A percentile compares a stretch with the other conserved stretches of the same genome.
phyloP scores from a whole-genome alignment of 306 rosid species.

The Dryas drummondii region DNA sequence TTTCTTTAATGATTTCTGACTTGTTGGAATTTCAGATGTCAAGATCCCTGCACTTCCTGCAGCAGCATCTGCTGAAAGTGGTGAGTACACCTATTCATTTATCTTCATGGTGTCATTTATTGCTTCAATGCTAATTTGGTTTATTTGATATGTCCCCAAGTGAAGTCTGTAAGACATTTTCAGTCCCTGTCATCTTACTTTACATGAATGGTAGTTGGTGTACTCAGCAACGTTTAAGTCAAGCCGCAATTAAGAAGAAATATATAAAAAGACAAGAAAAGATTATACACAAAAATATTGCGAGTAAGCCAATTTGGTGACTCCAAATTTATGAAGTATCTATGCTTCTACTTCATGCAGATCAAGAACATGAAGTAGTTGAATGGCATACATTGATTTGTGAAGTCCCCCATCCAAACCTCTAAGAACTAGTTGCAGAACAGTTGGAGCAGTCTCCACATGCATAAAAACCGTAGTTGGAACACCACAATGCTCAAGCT shows the following conservation, averaged over 20 bases:
- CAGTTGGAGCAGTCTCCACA: background rate
- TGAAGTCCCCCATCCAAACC: background rate
- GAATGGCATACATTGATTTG: too few relatives aligned
- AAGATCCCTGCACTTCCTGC: constrained; percentile 99
- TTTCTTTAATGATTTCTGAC: constrained; percentile 10
- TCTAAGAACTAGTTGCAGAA: background rate
- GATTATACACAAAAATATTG: too few relatives aligned
- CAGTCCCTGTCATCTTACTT: background rate
- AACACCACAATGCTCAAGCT: background rate
- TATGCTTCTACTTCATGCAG: too few relatives aligned
- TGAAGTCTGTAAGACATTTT: background rate
- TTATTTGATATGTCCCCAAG: background rate
- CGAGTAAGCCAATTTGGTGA: too few relatives aligned
- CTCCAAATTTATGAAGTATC: too few relatives aligned
- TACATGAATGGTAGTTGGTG: too few relatives aligned
- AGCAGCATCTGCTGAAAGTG: constrained; percentile 68
- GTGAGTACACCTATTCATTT: constrained; percentile 35
- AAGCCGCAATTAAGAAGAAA: too few relatives aligned
- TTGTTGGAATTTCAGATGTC: constrained; percentile 55
- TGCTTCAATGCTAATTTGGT: background rate
- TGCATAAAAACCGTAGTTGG: background rate
- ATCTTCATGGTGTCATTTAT: background rate
- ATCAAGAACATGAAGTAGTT: too few relatives aligned
- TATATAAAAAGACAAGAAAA: too few relatives aligned
- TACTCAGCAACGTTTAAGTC: too few relatives aligned